Evolutionary conservation across 2,329 filamentous ascomycete species (phyloP).

Genomic region (Nigrograna mackinnonii): DNA sequence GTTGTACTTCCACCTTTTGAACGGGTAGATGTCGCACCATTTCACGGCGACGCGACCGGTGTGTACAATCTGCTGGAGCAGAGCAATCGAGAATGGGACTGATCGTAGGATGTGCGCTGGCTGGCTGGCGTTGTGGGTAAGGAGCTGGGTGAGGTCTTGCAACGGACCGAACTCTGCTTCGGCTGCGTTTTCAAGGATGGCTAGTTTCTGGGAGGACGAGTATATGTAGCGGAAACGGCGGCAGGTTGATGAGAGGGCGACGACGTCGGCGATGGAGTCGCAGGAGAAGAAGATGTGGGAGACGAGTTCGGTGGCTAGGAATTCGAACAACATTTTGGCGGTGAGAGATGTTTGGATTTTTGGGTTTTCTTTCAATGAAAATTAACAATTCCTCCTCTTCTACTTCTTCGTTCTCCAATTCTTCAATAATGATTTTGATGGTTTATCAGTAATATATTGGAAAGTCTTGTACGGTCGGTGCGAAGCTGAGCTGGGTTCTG

Average conservation of each 20-base stretch:
- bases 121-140: constrained; percentile 64
- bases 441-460: constrained; percentile 8
- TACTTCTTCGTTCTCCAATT: constrained; percentile 8
- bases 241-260: constrained; percentile 59
- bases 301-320: constrained; percentile 62
- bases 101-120: constrained; percentile 57
- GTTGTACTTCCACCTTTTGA: constrained; percentile 65
- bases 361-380: no score
- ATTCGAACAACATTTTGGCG: constrained; percentile 56
- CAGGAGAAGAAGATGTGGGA: constrained; percentile 60
- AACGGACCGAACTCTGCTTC: constrained; percentile 62
- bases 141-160: constrained; percentile 60
- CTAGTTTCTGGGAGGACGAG: constrained; percentile 56
- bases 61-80: constrained; percentile 59
- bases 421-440: constrained; percentile 5
- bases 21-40: constrained; percentile 65
- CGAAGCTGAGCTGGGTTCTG: constrained; percentile 19
- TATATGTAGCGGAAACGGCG: constrained; percentile 58
- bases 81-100: constrained; percentile 57
- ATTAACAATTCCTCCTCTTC: constrained; percentile 10
- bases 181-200: constrained; percentile 57
- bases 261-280: constrained; percentile 55
- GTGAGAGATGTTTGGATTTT: constrained; percentile 5
- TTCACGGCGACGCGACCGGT: constrained; percentile 59
- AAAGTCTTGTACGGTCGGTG: constrained; percentile 27